These are phyloP conservation scores for Aspergillus hiratsukae DNA, from an alignment of 2,329 filamentous ascomycete genomes.

Conservation along the genomic window DNA sequence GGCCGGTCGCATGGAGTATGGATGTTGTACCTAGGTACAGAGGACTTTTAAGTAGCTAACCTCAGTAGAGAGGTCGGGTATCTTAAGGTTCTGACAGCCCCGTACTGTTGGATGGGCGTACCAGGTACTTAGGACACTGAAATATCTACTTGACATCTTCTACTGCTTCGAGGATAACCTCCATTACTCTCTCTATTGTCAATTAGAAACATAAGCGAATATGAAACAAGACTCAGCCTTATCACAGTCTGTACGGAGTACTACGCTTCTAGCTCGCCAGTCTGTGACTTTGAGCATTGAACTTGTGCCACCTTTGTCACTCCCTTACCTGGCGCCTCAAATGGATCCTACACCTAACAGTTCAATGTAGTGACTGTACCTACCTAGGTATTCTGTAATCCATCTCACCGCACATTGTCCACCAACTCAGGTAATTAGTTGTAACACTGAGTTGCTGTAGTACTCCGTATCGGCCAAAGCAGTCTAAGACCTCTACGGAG, in stretches of 20 bases:
- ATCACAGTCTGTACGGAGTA: neutral
- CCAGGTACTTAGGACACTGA: neutral
- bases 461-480: neutral
- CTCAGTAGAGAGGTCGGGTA: too few relatives aligned
- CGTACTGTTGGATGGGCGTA: neutral
- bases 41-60: neutral
- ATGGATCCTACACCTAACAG: neutral
- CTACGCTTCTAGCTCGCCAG: neutral
- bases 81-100: conserved; percentile 1
- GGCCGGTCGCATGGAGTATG: neutral
- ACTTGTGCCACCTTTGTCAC: neutral
- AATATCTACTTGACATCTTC: neutral
- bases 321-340: neutral
- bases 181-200: neutral
- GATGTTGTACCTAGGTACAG: neutral
- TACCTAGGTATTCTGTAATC: neutral
- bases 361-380: too few relatives aligned
- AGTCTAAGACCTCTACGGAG: neutral
- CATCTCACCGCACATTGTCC: neutral
- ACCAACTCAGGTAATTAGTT: too few relatives aligned
- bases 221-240: neutral
- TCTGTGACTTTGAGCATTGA: neutral
- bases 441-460: neutral
- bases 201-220: neutral
- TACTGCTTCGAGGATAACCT: neutral